These are phyloP conservation scores for Aspergillus amoenus DNA, from an alignment of 2,329 filamentous ascomycete genomes.

Conservation along the genomic window DNA sequence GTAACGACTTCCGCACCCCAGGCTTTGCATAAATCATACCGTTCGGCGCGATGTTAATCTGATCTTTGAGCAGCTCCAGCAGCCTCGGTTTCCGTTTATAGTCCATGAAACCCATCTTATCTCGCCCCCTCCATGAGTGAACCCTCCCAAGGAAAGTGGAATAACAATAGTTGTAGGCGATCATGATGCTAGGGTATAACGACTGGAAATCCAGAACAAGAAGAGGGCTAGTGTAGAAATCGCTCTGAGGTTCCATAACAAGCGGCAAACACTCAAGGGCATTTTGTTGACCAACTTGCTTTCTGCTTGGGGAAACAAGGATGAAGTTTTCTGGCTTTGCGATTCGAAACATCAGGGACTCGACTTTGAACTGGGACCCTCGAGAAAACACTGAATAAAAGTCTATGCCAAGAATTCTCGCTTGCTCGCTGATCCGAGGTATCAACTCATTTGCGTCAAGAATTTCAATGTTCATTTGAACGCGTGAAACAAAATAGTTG, in stretches of 20 bases:
- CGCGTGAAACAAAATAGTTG: slow-evolving; percentile 72
- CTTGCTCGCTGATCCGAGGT: slow-evolving; percentile 87
- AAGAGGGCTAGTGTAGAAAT: slow-evolving; percentile 86
- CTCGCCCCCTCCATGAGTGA: slow-evolving; percentile 80
- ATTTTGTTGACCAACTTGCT: slow-evolving; percentile 91
- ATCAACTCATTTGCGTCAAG: slow-evolving; percentile 87
- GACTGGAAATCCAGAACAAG: slow-evolving; percentile 95
- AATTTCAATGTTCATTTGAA: slow-evolving; percentile 83
- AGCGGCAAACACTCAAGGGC: slow-evolving; percentile 90
- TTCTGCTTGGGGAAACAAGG: slow-evolving; percentile 82
- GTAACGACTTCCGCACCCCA: slow-evolving; percentile 79
- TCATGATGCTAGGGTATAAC: slow-evolving; percentile 96
- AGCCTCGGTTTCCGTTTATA: slow-evolving; percentile 76
- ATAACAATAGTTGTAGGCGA: slow-evolving; percentile 98
- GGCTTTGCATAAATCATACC: slow-evolving; percentile 93
- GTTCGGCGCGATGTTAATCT: slow-evolving; percentile 91
- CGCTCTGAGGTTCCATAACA: slow-evolving; percentile 96
- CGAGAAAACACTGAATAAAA: slow-evolving; percentile 95
- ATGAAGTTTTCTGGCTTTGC: slow-evolving; percentile 96
- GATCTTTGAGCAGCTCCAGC: slow-evolving; percentile 73
- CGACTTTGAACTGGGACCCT: slow-evolving; percentile 97
- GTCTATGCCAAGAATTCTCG: slow-evolving; percentile 86
- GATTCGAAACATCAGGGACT: slow-evolving; percentile 97
- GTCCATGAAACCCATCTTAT: slow-evolving; percentile 92
- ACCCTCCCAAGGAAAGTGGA: slow-evolving; percentile 91